Evolutionary conservation across 495 filamentous ascomycete species (phyloP), one percentile per base, ranked within the genome.

Genomic region (Paragyromitra xinjiangensis): DNA sequence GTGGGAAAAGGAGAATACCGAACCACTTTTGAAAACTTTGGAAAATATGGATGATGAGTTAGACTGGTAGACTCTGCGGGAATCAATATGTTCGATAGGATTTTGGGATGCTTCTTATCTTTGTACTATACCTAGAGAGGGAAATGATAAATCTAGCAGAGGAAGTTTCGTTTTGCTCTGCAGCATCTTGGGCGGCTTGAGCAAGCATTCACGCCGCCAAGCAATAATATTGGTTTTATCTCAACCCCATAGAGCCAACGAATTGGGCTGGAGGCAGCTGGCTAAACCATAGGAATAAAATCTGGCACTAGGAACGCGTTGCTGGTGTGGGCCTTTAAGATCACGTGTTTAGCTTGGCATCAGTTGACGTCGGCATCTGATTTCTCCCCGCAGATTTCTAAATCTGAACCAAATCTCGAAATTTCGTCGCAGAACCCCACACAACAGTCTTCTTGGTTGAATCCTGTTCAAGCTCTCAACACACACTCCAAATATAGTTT

Each of bases 11-110:
- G 82, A 83, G 29, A 84, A 88, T 39, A 83, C 88, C 40, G 88
- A 86, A 79, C 89, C 89, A 37, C 86, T 90, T 3, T 83, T 92
- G 9, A 83, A 85, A 78, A 81, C 87, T 67, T 83, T 94, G 71
- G 85, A 87, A 69, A 85, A 87, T 55, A 83, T 82, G 56, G 84
- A 72, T 55, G 59, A 73, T 24, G 55, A 66, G 29, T 12, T 77
- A 4, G 48, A 66, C n/a, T 77, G 74, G 74, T 77, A 73, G 42
- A 26, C 9, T 12, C 4, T 40, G 44, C 48, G 22, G 26, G 19
- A 34, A 39, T 16, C 16, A 11, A 22, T 12, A 16, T 37, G 0
- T 53, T 29, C 42, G 29, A 4, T n/a, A 24, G 22, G 29, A 19
- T 58, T 39, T 66, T 34, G 1, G 37, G 40, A 3, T 6, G 39